Base-by-base conservation (phyloP, 1,139 yeast species). In the Sugiyamaella novakii region DNA sequence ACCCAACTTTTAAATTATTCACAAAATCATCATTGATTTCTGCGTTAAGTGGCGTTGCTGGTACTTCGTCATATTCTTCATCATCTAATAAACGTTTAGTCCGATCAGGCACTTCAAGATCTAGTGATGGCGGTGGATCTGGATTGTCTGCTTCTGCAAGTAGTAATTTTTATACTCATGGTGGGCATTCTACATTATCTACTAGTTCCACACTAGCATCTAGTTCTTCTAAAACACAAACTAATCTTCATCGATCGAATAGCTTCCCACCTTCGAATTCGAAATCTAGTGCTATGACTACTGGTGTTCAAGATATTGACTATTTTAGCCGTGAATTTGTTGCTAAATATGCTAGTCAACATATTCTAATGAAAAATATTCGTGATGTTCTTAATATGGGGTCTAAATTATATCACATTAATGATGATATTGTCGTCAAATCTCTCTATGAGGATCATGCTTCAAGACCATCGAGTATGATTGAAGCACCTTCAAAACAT, bases 321-420 rank as follows among this genome's bases (percentile, higher is more conserved):
- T 41, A 55, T 18, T 65, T 66, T 48, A 67, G 65, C 42, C 65
- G 63, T 50, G 73, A 51, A 47, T 68, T 68, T 44, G 60, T 73
- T 55, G 51, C 76, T 61, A 61, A 65, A 60, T 62, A 64, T 37
- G 57, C 70, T 6, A 70, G 71, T 29, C 65, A 71, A 46, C 80
- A 79, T 55, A 71, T 73, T 3, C 66, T 82, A 45, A 68, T 81
- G 61, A 75, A 74, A 49, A 74, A 75, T 39, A 74, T 83, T 18
- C 72, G 83, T 42, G 88, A 83, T 60, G 71, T 80, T 5, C 76
- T 83, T 58, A 80, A 81, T 55, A 74, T 79, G 46, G 83, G 79
- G 27, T 73, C 80, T 17, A 75, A 73, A 45, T 69, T 79, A 30
- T 78, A 80, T 55, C 79, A 74, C 53, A 71, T 81, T 34, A 73